These are phyloP conservation scores for Bipolaris oryzae DNA, from an alignment of 2,329 filamentous ascomycete species.

Conservation along the genomic window DNA sequence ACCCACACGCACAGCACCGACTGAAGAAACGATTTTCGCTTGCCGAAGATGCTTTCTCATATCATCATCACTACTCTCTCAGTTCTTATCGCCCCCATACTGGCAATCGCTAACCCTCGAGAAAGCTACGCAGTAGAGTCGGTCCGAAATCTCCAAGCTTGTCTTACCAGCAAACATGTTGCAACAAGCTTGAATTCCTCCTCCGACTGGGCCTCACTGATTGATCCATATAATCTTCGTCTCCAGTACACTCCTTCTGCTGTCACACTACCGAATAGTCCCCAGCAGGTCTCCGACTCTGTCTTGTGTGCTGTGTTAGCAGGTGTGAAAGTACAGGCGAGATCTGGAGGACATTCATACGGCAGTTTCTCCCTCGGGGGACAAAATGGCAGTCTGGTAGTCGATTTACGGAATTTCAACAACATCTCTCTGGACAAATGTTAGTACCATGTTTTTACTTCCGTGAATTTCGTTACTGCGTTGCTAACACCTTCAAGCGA, in stretches of 20 bases:
- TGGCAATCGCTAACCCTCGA: too few species aligned
- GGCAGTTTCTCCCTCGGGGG: conserved; percentile 55
- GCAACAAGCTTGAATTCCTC: conserved; percentile 1
- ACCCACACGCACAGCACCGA: too few species aligned
- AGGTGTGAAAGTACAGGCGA: conserved; percentile 61
- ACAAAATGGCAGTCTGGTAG: conserved; percentile 51
- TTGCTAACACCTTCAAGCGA: conserved; percentile 21
- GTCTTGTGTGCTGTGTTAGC: conserved; percentile 60
- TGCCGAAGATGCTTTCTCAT: too few species aligned
- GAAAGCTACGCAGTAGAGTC: too few species aligned
- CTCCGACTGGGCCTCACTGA: conserved; percentile 7
- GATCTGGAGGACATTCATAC: conserved; percentile 66
- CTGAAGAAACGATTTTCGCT: too few species aligned
- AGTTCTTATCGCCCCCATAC: too few species aligned
- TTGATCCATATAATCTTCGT: conserved; percentile 20
- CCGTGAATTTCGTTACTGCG: not conserved
- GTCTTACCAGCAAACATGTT: not conserved
- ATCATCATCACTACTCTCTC: too few species aligned
- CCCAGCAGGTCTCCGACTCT: conserved; percentile 58
- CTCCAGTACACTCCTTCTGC: conserved; percentile 54
- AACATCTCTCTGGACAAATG: conserved; percentile 49
- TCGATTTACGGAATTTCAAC: conserved; percentile 10
- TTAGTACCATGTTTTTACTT: conserved; percentile 46
- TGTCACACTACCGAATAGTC: conserved; percentile 58
- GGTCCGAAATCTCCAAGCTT: too few species aligned